Percentiles rank a stretch among this genome's conserved stretches.
These are phyloP conservation scores for Didymosphaeria variabile DNA, from an alignment of 2,329 filamentous ascomycete genomes.

Conservation along the genomic window DNA sequence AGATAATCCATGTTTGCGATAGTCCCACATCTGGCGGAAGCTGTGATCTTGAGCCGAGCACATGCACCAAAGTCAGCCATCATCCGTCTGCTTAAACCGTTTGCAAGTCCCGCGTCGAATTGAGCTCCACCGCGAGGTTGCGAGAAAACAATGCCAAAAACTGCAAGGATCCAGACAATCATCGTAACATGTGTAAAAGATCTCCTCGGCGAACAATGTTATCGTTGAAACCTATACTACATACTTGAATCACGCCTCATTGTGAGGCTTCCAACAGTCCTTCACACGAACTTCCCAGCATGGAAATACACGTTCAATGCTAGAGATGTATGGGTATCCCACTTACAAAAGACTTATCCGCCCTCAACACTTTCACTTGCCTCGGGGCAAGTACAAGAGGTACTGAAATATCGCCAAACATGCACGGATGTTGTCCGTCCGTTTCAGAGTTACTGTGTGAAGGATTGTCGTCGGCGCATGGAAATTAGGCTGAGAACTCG, in stretches of 20 bases:
- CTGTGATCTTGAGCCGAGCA: no score
- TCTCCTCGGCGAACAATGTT: no score
- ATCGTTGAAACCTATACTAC: background rate
- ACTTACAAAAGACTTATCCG: background rate
- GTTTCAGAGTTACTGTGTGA: background rate
- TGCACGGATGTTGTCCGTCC: background rate
- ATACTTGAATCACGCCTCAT: background rate
- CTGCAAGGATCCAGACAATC: background rate
- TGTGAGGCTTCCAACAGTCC: background rate
- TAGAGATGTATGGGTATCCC: background rate
- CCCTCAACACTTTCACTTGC: background rate
- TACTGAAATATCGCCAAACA: background rate
- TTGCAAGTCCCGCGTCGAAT: no score
- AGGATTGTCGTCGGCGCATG: background rate
- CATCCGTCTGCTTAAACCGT: no score
- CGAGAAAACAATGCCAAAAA: background rate
- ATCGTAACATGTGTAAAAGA: background rate
- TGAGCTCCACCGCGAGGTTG: background rate
- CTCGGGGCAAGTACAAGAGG: background rate
- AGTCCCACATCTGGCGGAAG: no score
- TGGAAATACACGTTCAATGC: background rate
- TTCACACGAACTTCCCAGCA: background rate
- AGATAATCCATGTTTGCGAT: no score
- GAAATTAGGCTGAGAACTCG: background rate
- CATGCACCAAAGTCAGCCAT: no score